Base-by-base conservation (phyloP, 2,329 filamentous ascomycete species). In the Penicillium sp. region DNA sequence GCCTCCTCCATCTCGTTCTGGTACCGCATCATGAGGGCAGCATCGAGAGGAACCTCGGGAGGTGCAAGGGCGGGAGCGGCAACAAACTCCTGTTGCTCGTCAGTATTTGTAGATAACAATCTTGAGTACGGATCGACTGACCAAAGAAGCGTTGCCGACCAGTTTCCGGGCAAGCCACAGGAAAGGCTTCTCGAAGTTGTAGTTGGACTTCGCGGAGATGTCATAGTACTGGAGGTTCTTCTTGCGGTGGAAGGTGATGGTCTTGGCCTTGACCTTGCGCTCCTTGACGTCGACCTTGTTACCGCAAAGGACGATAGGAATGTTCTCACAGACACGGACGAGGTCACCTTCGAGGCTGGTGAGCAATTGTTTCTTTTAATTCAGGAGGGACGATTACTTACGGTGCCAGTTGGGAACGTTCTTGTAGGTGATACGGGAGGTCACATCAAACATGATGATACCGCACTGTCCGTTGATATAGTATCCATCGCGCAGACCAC, bases 201-300 rank as follows among this genome's bases (percentile, higher is more conserved):
- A 98, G 88, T 98, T 98, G 78, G 93, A 97, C 87, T 98, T 99
- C 83, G 95, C 95, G 47, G 93, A 97, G 81, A 98, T 98, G 75
- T 98, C 95, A 88, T 99, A 99, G 89, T 98, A 99, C 85, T 99
- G 95, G 57, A 99, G 90, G 85, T 98, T 99, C 90, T 99, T 99
- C 92, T 99, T 99, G 84, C 95, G 92, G 88, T 99, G 95, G 91
- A 99, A 99, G 71, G 95, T 99, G 84, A 99, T 99, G 79, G 94
- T 96, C 92, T 99, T 99, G 79, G 95, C 95, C 90, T 99, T 99
- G 80, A 99, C 95, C 86, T 99, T 99, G 83, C 95, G 92, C 89
- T 99, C 95, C 91, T 99, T 99, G 70, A 99, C 95, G 77, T 99
- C 94, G 81, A 99, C 94, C 89, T 99, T 99, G 91, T 99, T 99